These are phyloP conservation scores for Chlorociboria aeruginascens DNA, from an alignment of 495 filamentous ascomycete species.

Conservation along the genomic window DNA sequence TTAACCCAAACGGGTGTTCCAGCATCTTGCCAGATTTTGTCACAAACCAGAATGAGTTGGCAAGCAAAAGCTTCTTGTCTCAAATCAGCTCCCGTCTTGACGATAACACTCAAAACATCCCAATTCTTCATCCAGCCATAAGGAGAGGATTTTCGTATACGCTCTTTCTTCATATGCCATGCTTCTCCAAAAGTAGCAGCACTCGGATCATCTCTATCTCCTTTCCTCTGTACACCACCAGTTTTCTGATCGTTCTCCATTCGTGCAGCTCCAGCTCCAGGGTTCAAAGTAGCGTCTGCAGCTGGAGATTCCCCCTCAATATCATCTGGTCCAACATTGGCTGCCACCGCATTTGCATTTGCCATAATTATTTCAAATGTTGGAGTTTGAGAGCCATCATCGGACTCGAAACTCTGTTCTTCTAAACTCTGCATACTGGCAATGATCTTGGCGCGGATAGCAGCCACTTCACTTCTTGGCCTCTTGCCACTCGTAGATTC, in stretches of 20 bases:
- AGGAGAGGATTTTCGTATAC: slow-evolving; percentile 60
- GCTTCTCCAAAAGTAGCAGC: slow-evolving; percentile 71
- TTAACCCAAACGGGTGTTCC: slow-evolving; percentile 66
- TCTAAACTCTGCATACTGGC: slow-evolving; percentile 76
- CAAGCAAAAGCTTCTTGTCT: slow-evolving; percentile 70
- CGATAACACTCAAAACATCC: slow-evolving; percentile 69
- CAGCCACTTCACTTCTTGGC: slow-evolving; percentile 58
- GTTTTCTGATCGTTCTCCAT: slow-evolving; percentile 79
- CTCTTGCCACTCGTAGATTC: slow-evolving; percentile 60
- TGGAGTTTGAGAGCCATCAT: slow-evolving; percentile 41
- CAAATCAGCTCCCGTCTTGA: slow-evolving; percentile 67
- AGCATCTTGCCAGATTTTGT: slow-evolving; percentile 65
- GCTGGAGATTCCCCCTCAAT: slow-evolving; percentile 19
- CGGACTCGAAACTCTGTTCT: slow-evolving; percentile 59
- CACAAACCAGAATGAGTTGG: slow-evolving; percentile 62
- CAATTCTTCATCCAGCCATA: slow-evolving; percentile 73
- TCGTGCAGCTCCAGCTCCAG: slow-evolving; percentile 55
- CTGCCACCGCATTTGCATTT: slow-evolving; percentile 23
- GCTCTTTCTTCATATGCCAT: slow-evolving; percentile 64
- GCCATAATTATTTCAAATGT: slow-evolving; percentile 66
- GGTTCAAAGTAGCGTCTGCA: slow-evolving; percentile 30
- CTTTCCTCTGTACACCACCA: slow-evolving; percentile 60
- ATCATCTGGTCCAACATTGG: slow-evolving; percentile 31
- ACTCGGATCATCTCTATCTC: slow-evolving; percentile 68
- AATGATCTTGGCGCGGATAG: slow-evolving; percentile 65